Base-by-base conservation (phyloP, 2,329 filamentous ascomycete genomes). In the Myriosclerotinia curreyana region DNA sequence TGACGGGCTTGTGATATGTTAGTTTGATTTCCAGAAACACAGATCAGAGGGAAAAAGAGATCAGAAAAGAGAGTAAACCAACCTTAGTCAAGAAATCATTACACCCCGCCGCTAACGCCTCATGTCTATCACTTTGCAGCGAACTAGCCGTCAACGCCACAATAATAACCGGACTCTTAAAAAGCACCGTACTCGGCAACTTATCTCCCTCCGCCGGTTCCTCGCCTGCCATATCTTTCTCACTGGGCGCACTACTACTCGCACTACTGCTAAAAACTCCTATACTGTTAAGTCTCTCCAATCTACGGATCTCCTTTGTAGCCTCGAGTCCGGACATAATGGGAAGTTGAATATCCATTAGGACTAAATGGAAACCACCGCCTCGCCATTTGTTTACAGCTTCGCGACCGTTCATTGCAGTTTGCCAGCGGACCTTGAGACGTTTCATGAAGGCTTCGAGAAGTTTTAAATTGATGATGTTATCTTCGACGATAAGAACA, bases 71-170 rank as follows among this genome's bases (percentile, higher is more conserved):
- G 28, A 31, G 28, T 31, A 34, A 60, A 71, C 82, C 69, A 81
- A 95, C 92, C 87, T 97, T 97, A 67, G 95, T 98, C 75, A 99
- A 81, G 77, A 98, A 99, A 77, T 99, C 95, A 75, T 99, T 99
- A 76, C 95, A 98, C 5, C 95, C 95, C 48, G 94, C 95, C 36
- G 94, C 94, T 71, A 98, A 79, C 4, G 95, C 95, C 76, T 97
- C 93, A 74, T 97, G 93, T 69, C 95, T 86, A 79, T 99, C 95
- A 74, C 92, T 96, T 77, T 98, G 94, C 73, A 99, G 79, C 66
- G 91, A 96, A 71, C 92, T 96, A 14, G 95, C 95, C 36, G 95
- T 99, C 72, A 99, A 82, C 4, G 95, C 95, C 25, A 99, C 95
- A 71, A 99, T 98, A 73, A 98, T 98, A 71, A 99, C 93, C 0